Conservation (phyloP, 2,329 filamentous ascomycete species). For the Cladosporium sp. region DNA sequence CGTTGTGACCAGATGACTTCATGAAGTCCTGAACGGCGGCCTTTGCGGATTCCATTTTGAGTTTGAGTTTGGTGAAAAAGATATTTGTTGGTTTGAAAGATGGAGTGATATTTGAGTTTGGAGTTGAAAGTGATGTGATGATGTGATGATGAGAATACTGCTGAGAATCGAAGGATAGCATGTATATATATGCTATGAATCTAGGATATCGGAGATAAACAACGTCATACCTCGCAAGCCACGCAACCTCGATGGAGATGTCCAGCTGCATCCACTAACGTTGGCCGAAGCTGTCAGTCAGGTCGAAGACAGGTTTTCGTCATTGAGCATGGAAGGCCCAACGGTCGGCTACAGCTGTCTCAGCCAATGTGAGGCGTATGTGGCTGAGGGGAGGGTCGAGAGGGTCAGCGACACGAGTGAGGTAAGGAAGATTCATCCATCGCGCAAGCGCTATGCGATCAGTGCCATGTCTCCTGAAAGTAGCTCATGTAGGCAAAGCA, state of each 20-base stretch:
- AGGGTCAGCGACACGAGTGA: too few species aligned
- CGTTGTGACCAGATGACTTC: conserved; percentile 56
- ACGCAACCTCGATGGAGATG: too few species aligned
- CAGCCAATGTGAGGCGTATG: too few species aligned
- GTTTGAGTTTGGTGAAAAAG: conserved; percentile 14
- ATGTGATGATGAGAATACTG: neutral
- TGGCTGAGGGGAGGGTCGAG: too few species aligned
- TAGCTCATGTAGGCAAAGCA: too few species aligned
- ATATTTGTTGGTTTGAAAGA: neutral
- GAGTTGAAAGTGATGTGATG: neutral
- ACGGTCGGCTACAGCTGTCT: too few species aligned
- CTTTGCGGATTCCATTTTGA: conserved; percentile 61
- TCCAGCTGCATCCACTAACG: neutral
- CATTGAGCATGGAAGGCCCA: neutral
- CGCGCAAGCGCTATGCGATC: too few species aligned
- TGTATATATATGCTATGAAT: conserved; percentile 3
- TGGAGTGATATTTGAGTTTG: neutral
- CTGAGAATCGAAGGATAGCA: neutral
- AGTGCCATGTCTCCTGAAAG: too few species aligned
- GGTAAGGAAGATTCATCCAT: too few species aligned
- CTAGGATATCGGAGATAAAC: neutral
- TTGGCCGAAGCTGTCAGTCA: neutral
- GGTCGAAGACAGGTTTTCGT: neutral
- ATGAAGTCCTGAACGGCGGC: conserved; percentile 58
- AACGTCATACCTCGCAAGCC: neutral